These are phyloP conservation scores for Wallacemonas sp. DNA, from an alignment of 208 protist species.

Conservation along the genomic window DNA sequence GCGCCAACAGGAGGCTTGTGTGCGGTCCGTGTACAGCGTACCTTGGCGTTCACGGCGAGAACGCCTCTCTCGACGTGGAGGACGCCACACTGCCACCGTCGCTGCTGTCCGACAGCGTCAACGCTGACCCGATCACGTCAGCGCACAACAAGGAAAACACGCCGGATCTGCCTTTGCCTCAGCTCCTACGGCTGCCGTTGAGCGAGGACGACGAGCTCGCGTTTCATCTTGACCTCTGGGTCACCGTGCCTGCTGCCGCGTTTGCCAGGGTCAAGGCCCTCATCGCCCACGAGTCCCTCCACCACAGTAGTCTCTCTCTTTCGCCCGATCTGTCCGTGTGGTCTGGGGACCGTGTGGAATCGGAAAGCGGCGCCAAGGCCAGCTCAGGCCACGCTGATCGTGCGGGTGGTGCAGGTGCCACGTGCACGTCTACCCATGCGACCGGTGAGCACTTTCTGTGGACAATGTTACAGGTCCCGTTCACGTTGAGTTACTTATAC, in stretches of 20 bases:
- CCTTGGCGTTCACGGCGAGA: not conserved
- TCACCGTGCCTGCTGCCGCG: not conserved
- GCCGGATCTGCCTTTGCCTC: not conserved
- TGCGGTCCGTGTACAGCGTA: not conserved
- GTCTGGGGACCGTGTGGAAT: too few species aligned
- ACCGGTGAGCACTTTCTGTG: not conserved
- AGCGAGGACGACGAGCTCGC: not conserved
- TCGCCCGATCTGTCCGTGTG: not conserved
- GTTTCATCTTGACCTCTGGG: not conserved
- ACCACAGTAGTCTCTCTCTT: not conserved
- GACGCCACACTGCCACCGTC: too few species aligned
- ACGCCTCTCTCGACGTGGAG: not conserved
- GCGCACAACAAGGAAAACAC: too few species aligned
- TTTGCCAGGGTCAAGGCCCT: not conserved
- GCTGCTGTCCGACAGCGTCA: too few species aligned
- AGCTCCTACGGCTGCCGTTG: not conserved
- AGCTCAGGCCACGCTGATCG: too few species aligned
- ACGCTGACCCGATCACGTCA: not conserved
- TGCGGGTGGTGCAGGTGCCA: too few species aligned
- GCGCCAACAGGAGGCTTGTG: not conserved
- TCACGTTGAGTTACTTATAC: constrained; percentile 21
- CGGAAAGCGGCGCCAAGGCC: not conserved
- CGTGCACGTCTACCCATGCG: too few species aligned
- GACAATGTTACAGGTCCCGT: constrained; percentile 15
- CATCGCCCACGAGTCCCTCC: not conserved